Evolutionary conservation across 2,329 filamentous ascomycete genomes (phyloP).

Genomic region (Knufia fluminis): DNA sequence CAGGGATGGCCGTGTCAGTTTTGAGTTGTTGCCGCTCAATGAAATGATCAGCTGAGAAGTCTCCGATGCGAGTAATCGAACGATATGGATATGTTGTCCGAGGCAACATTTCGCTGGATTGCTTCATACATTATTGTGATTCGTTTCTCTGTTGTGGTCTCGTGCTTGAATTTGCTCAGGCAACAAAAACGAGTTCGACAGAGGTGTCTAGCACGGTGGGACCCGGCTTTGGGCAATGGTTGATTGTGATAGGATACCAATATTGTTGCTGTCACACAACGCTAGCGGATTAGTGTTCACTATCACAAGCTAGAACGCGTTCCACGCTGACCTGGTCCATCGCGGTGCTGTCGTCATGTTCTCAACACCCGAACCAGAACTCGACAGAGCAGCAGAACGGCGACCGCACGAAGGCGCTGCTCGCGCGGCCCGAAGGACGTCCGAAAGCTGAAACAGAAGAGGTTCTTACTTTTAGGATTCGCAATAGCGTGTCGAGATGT

Average conservation of each 20-base stretch:
- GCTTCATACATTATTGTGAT: not conserved
- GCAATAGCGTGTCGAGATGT: not conserved
- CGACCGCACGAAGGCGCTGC: not conserved
- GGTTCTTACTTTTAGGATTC: not conserved
- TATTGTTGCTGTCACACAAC: not conserved
- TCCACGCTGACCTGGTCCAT: not conserved
- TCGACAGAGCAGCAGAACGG: not conserved
- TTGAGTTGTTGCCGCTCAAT: too few relatives aligned
- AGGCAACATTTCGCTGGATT: not conserved
- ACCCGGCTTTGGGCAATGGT: not conserved
- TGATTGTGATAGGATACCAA: conserved; percentile 5
- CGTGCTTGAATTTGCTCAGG: not conserved
- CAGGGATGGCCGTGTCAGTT: too few relatives aligned
- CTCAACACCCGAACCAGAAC: not conserved
- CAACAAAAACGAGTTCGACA: not conserved
- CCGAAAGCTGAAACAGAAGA: not conserved
- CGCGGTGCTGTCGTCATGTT: not conserved
- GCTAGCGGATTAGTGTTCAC: not conserved
- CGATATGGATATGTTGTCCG: not conserved
- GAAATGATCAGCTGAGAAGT: too few relatives aligned
- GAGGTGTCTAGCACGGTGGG: not conserved
- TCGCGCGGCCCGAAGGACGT: not conserved
- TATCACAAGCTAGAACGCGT: conserved; percentile 1
- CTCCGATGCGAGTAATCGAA: too few relatives aligned
- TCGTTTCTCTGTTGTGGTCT: not conserved